Percentiles rank a stretch among this genome's conserved stretches.
These are phyloP conservation scores for Suillus luteus DNA, from an alignment of 768 basidiomycete species.

Conservation along the genomic window DNA sequence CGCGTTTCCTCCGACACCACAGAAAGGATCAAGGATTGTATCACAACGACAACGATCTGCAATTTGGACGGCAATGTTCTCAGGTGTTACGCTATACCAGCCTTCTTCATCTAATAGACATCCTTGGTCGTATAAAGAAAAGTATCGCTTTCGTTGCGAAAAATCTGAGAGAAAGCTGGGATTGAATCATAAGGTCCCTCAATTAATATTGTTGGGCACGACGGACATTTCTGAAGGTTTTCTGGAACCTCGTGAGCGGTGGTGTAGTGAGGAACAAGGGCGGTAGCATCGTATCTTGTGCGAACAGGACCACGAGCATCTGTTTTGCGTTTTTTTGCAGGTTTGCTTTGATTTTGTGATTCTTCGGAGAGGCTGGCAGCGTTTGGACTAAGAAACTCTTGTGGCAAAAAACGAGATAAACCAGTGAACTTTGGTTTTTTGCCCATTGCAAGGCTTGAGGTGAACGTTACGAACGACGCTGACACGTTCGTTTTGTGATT, in stretches of 20 bases:
- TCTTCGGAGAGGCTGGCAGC: slow-evolving; percentile 10
- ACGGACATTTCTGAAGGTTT: slow-evolving; percentile 82
- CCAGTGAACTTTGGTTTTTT: slow-evolving; percentile 45
- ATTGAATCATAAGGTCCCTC: slow-evolving; percentile 1
- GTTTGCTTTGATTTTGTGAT: slow-evolving; percentile 6
- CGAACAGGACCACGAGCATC: slow-evolving; percentile 31
- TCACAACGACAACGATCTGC: slow-evolving; percentile 89
- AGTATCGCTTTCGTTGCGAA: slow-evolving; percentile 77
- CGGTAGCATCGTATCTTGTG: slow-evolving; percentile 64
- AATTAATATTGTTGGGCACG: background rate
- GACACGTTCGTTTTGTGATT: background rate
- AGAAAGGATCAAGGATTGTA: slow-evolving; percentile 90
- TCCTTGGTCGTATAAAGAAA: slow-evolving; percentile 78
- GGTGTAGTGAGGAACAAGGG: slow-evolving; percentile 72
- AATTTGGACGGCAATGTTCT: slow-evolving; percentile 88
- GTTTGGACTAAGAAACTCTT: slow-evolving; percentile 35
- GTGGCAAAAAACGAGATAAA: slow-evolving; percentile 44
- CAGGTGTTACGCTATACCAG: slow-evolving; percentile 98
- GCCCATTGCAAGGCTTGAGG: slow-evolving; percentile 29
- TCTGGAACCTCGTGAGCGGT: slow-evolving; percentile 68
- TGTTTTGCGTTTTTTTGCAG: slow-evolving; percentile 26
- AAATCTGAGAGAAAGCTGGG: slow-evolving; percentile 62
- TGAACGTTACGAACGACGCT: background rate
- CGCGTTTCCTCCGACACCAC: slow-evolving; percentile 96
- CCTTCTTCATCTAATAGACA: slow-evolving; percentile 92